Base-by-base conservation (phyloP, 371 early-diverging fungal genomes). In the Saksenaea oblongispora region DNA sequence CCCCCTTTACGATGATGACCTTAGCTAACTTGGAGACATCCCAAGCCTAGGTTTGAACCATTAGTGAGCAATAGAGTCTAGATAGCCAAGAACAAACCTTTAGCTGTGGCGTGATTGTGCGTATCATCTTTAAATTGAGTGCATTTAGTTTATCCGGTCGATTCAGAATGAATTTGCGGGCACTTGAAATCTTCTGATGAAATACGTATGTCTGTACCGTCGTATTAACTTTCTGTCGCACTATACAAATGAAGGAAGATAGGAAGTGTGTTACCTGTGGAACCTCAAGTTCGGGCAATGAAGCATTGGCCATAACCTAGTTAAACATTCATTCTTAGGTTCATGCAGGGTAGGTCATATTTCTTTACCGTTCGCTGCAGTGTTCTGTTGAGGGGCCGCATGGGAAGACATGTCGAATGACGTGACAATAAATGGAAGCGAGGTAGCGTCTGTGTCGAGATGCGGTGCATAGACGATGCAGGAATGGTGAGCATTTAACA, bases 111-210 rank as follows among this genome's bases (percentile, higher is more conserved):
- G 83, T 82, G 70, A 97, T 94, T 63, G 84, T 83, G 56, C 92
- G 73, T 58, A 98, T 86, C 98, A 98, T 98, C 61, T 83, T 79
- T 64, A 89, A 72, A 70, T 89, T 95, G 58, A 98, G 84, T 34
- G 97, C 92, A 75, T 98, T 98, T 17, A 94, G 77, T 17, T 89
- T 91, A 64, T 87, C 83, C 1, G 97, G 97, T 53, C 98, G 82
- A 76, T 96, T 96, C 56, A 98, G 83, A 37, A 95, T 84, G 69
- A 97, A 87, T 56, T 91, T 83, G 27, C 82, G 75, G 10, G 79
- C 75, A 22, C 78, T 72, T 4, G 75, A 74, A 60, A 69, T 10
- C 42, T 87, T 87, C 62, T 78, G 81, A 59, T 87, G 89, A 64
- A 88, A 65, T 24, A 88, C 85, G 62, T 85, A 79, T 5, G 82